Evolutionary conservation across 2,329 filamentous ascomycete species (phyloP).

Genomic region (Arthroderma sp.): DNA sequence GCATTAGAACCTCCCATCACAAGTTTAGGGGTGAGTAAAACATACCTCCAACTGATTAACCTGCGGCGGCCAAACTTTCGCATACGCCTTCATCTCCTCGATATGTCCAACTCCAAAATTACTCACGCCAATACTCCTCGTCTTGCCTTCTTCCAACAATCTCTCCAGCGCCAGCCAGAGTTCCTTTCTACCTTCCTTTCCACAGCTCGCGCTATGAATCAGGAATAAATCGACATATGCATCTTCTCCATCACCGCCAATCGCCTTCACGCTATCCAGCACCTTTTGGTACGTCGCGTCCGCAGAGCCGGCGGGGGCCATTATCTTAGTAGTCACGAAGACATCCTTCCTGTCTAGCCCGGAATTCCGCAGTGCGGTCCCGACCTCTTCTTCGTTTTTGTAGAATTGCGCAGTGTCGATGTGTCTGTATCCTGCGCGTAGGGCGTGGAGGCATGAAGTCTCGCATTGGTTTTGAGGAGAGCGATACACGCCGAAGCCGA

Average conservation of each 20-base stretch:
- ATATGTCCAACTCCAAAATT: constrained; percentile 58
- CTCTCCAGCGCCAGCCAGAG: constrained; percentile 56
- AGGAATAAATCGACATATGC: constrained; percentile 61
- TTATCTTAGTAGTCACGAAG: constrained; percentile 60
- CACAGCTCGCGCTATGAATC: constrained; percentile 51
- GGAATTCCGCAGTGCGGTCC: constrained; percentile 47
- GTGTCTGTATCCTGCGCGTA: constrained; percentile 32
- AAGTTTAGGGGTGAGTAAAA: constrained; percentile 3
- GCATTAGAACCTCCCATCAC: constrained; percentile 26
- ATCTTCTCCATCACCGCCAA: constrained; percentile 37
- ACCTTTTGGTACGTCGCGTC: constrained; percentile 48
- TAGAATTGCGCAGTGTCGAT: constrained; percentile 54
- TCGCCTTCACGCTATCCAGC: constrained; percentile 49
- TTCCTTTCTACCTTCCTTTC: constrained; percentile 42
- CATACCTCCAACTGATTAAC: constrained; percentile 62
- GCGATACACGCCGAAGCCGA: constrained; percentile 61
- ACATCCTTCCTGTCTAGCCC: constrained; percentile 31
- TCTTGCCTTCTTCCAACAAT: constrained; percentile 45
- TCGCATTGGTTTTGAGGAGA: constrained; percentile 43
- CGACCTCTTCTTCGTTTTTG: constrained; percentile 54
- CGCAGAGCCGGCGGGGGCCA: constrained; percentile 38
- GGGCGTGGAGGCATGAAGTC: constrained; percentile 45
- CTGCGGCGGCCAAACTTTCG: constrained; percentile 54
- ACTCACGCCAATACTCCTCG: constrained; percentile 56
- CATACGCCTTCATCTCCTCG: constrained; percentile 53